Base-by-base conservation (phyloP, 805 yeast species). In the Kurtzmaniella fragi region DNA sequence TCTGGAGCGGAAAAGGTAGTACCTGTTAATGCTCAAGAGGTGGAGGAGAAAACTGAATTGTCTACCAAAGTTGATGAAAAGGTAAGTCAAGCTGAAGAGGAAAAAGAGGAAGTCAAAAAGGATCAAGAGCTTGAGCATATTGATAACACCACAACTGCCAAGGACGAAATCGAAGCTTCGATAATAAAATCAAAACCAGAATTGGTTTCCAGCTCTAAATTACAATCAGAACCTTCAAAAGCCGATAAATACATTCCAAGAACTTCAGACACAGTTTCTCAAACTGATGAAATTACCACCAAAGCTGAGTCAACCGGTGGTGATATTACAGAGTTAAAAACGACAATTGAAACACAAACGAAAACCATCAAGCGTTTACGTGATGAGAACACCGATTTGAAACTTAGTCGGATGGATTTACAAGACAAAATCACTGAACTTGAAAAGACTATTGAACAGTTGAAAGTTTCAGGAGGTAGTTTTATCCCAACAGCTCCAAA, bases 311-410 rank as follows among this genome's bases (percentile, higher is more conserved):
- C 28, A 10, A 15, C 14, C 7, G 4, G 20, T 15, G 17, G 23
- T 14, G 46, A 47, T 36, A 40, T 54, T 16, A 42, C 38, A 20
- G 36, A 40, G 16, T 53, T 64, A 14, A 49, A 49, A 27, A 49
- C 46, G 9, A 57, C 59, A 4, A 50, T 67, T 10, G 55, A 50
- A 26, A 53, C 47, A 29, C 71, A 65, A 30, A 56, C 59, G 37
- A 49, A 42, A 23, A 66, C 70, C 28, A 67, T 68, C 32, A 53
- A 50, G 35, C 60, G 56, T 35, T 50, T 67, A 28, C 53, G 72
- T 30, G 69, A 66, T 42, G 71, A 66, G 41, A 66, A 66, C 42
- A 65, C 73, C 15, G 70, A 66, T 40, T 57, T 68, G 40, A 67
- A 68, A 42, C 56, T 68, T 25, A 49, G 56, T 10, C 51, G 54